phyloP scores from a whole-genome alignment of 2,329 filamentous ascomycete species.

The Madurella mycetomatis region DNA sequence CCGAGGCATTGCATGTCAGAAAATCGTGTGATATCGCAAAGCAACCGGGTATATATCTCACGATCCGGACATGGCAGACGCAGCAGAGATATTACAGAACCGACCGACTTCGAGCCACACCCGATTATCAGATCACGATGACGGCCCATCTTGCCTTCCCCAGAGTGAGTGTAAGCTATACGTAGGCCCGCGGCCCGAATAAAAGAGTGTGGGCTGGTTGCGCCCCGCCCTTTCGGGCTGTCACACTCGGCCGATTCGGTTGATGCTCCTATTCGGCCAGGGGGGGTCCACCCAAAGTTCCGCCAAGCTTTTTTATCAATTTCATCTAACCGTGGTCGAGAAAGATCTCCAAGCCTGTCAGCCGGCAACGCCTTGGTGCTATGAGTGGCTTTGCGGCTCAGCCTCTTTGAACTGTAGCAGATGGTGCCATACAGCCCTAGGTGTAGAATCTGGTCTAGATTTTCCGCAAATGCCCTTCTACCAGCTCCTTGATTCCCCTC shows the following conservation, averaged over 20 bases:
- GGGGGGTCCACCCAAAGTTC: not conserved
- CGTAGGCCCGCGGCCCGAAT: not conserved
- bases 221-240: constrained; percentile 5
- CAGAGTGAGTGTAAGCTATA: not conserved
- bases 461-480: no score
- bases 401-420: no score
- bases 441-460: no score
- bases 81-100: not conserved
- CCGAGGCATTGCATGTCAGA: not conserved
- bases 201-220: not conserved
- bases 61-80: not conserved
- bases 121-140: constrained; percentile 6
- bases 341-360: no score
- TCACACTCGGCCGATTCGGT: constrained; percentile 8
- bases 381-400: no score
- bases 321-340: constrained; percentile 4
- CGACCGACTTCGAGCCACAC: no score
- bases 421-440: no score
- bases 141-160: not conserved
- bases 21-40: not conserved
- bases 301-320: constrained; percentile 27
- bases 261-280: constrained; percentile 14
- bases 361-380: no score
- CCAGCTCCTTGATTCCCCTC: not conserved
- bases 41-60: not conserved